A percentile compares a stretch with the other conserved stretches of the same genome.
These are phyloP conservation scores for Decorospora gaudefroyi DNA, from an alignment of 2,329 filamentous ascomycete genomes.

Conservation along the genomic window DNA sequence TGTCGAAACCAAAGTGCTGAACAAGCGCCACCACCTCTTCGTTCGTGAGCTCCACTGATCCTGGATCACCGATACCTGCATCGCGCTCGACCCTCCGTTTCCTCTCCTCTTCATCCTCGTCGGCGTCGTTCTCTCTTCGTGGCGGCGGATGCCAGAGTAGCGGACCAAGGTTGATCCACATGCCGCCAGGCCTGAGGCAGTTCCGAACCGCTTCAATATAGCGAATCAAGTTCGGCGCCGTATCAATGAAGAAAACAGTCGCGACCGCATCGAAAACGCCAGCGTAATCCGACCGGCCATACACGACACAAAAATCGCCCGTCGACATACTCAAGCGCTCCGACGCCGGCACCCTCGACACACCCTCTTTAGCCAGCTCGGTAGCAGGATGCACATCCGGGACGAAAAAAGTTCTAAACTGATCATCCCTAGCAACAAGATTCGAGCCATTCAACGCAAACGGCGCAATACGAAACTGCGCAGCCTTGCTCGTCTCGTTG, in stretches of 20 bases:
- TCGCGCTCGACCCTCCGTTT: slow-evolving; percentile 25
- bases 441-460: slow-evolving; percentile 91
- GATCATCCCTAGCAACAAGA: slow-evolving; percentile 71
- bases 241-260: slow-evolving; percentile 96
- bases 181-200: slow-evolving; percentile 75
- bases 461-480: slow-evolving; percentile 75
- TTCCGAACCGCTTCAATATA: slow-evolving; percentile 83
- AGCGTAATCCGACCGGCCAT: slow-evolving; percentile 66
- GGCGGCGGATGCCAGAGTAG: slow-evolving; percentile 96
- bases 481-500: slow-evolving; percentile 65
- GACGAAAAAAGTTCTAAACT: slow-evolving; percentile 72
- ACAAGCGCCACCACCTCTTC: slow-evolving; percentile 84
- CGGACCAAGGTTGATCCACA: slow-evolving; percentile 89
- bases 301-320: slow-evolving; percentile 89
- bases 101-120: slow-evolving; percentile 9
- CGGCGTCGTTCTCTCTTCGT: slow-evolving; percentile 43
- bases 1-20: slow-evolving; percentile 72
- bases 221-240: slow-evolving; percentile 86
- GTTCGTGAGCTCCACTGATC: slow-evolving; percentile 85
- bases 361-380: slow-evolving; percentile 35
- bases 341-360: slow-evolving; percentile 40
- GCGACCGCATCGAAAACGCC: slow-evolving; percentile 78
- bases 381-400: slow-evolving; percentile 68
- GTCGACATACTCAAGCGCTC: slow-evolving; percentile 91
- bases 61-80: slow-evolving; percentile 80